phyloP scores from a whole-genome alignment of 192 early-diverging fungal species.

The Geranomyces michiganensis region DNA sequence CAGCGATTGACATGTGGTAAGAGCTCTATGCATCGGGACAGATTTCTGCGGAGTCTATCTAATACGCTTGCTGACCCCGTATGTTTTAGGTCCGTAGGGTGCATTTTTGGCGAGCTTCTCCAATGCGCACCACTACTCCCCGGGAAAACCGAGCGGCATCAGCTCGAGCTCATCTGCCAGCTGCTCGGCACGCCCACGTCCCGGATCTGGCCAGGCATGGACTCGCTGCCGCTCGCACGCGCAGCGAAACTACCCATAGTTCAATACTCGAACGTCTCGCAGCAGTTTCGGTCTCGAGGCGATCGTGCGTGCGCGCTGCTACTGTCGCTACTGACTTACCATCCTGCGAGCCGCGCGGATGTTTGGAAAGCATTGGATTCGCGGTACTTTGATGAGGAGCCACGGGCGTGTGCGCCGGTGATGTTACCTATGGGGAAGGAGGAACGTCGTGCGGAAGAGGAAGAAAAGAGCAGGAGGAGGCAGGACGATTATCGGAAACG shows the following conservation, averaged over 20 bases:
- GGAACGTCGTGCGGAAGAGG: slow-evolving; percentile 44
- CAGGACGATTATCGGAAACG: background rate
- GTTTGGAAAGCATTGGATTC: slow-evolving; percentile 71
- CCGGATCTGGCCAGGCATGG: slow-evolving; percentile 79
- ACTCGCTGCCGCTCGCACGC: slow-evolving; percentile 60
- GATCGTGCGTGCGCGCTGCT: slow-evolving; percentile 64
- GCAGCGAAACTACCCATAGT: slow-evolving; percentile 61
- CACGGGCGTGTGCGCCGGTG: slow-evolving; percentile 33
- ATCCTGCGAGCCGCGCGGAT: slow-evolving; percentile 74
- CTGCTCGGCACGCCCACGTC: slow-evolving; percentile 86
- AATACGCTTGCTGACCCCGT: background rate
- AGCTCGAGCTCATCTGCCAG: slow-evolving; percentile 82
- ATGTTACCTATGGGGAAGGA: slow-evolving; percentile 62
- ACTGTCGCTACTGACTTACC: slow-evolving; percentile 72
- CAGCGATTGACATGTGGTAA: slow-evolving; percentile 83
- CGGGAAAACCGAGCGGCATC: slow-evolving; percentile 86
- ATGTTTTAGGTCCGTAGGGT: slow-evolving; percentile 82
- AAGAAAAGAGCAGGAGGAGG: slow-evolving; percentile 2
- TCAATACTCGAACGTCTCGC: slow-evolving; percentile 61
- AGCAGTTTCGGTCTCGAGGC: slow-evolving; percentile 56
- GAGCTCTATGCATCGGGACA: background rate
- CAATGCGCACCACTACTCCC: slow-evolving; percentile 73
- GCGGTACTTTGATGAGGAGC: background rate
- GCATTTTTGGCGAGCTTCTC: slow-evolving; percentile 94
- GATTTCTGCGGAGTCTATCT: background rate